Conservation (phyloP, 2,329 filamentous ascomycete species). For the Nemania serpens region DNA sequence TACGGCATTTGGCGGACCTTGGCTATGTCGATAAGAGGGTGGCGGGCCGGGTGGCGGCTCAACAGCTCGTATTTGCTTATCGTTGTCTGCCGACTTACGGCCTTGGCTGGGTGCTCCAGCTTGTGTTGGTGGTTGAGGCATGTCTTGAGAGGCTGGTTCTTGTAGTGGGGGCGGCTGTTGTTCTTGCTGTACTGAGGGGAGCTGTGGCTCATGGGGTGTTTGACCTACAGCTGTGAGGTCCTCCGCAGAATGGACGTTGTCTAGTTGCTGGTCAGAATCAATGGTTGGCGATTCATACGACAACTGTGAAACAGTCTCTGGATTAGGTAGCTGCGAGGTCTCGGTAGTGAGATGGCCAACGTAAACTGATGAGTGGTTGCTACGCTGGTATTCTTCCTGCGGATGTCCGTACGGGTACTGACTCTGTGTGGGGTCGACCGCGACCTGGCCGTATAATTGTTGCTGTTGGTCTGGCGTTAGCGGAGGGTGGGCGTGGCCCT, state of each 20-base stretch:
- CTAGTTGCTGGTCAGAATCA: slow-evolving; percentile 52
- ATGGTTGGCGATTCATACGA: slow-evolving; percentile 64
- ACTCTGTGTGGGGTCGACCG: slow-evolving; percentile 48
- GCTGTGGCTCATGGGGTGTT: slow-evolving; percentile 35
- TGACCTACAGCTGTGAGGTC: slow-evolving; percentile 49
- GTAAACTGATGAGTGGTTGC: slow-evolving; percentile 36
- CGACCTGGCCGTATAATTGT: slow-evolving; percentile 44
- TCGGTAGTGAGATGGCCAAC: slow-evolving; percentile 39
- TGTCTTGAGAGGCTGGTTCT: slow-evolving; percentile 45
- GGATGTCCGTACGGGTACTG: slow-evolving; percentile 43
- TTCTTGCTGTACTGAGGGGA: slow-evolving; percentile 33
- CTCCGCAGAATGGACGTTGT: slow-evolving; percentile 50
- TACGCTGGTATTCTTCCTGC: slow-evolving; percentile 40
- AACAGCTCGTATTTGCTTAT: slow-evolving; percentile 52
- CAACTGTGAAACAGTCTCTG: slow-evolving; percentile 65
- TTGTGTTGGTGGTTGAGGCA: slow-evolving; percentile 51
- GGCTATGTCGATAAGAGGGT: slow-evolving; percentile 58
- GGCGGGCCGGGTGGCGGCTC: slow-evolving; percentile 54
- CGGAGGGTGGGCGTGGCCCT: slow-evolving; percentile 16
- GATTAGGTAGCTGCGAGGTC: slow-evolving; percentile 51
- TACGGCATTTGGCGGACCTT: slow-evolving; percentile 49
- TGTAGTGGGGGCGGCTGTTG: slow-evolving; percentile 27
- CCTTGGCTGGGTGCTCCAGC: slow-evolving; percentile 47
- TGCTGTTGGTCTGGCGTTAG: slow-evolving; percentile 47
- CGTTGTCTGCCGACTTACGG: slow-evolving; percentile 56